Evolutionary conservation across 768 basidiomycete species (phyloP).

Genomic region (Gloeopeniophorella convolvens): DNA sequence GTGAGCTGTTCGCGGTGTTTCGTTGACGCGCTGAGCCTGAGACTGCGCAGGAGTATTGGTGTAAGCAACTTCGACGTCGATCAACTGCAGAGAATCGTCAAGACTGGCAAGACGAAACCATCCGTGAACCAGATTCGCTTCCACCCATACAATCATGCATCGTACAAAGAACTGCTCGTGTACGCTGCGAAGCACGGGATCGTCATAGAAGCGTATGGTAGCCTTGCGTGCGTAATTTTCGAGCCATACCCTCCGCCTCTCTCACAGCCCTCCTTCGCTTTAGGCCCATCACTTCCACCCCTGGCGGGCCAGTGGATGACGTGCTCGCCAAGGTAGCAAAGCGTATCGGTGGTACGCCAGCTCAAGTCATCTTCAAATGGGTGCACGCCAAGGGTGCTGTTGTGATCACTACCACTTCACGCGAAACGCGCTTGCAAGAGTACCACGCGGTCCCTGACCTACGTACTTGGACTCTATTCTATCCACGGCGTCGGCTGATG

Average conservation of each 20-base stretch:
- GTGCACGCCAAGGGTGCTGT: constrained; percentile 50
- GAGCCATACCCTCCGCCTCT: constrained; percentile 23
- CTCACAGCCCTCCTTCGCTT: neutral
- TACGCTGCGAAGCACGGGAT: constrained; percentile 46
- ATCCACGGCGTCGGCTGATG: too few relatives aligned
- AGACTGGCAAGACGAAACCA: too few relatives aligned
- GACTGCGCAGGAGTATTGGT: constrained; percentile 58
- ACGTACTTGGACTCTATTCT: too few relatives aligned
- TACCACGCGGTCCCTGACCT: neutral
- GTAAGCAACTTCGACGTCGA: constrained; percentile 52
- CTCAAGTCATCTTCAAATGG: constrained; percentile 62
- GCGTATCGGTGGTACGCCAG: constrained; percentile 41
- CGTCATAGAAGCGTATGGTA: constrained; percentile 51
- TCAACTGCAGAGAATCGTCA: constrained; percentile 33
- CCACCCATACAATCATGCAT: constrained; percentile 60
- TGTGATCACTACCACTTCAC: constrained; percentile 40
- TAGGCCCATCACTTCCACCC: constrained; percentile 45
- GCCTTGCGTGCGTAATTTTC: constrained; percentile 34
- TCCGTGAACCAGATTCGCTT: constrained; percentile 62
- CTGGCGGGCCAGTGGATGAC: constrained; percentile 52
- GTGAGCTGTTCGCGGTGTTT: neutral
- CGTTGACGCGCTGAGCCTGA: too few relatives aligned
- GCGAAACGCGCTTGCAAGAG: neutral
- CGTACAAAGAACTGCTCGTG: constrained; percentile 42
- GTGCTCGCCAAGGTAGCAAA: constrained; percentile 41